Percentiles rank a stretch among this genome's conserved stretches.
phyloP scores from a whole-genome alignment of 1,284 basidiomycete genomes.

The Megacollybia platyphylla region DNA sequence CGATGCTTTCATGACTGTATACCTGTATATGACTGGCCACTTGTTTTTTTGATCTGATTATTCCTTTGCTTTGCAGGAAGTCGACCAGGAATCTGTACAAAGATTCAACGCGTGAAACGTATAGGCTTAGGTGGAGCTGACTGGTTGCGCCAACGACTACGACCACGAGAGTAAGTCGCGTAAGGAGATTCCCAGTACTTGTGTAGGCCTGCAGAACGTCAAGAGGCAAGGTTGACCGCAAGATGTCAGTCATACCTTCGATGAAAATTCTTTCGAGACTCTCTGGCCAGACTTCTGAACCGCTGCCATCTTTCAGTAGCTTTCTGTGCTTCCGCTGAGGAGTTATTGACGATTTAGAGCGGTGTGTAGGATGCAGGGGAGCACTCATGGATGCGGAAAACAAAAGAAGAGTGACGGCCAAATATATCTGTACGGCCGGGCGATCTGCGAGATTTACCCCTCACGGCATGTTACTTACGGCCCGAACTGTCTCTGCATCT shows the following conservation, averaged over 20 bases:
- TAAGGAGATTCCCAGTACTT: slow-evolving; percentile 70
- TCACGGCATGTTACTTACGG: slow-evolving; percentile 3
- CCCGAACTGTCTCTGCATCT: too few species aligned
- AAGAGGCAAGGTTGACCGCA: neutral
- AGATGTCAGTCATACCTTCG: slow-evolving; percentile 31
- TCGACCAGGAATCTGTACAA: slow-evolving; percentile 65
- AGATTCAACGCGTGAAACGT: neutral
- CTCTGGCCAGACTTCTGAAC: slow-evolving; percentile 69
- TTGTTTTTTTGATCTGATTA: slow-evolving; percentile 67
- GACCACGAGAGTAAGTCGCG: slow-evolving; percentile 63
- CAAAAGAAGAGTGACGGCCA: slow-evolving; percentile 3
- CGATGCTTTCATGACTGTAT: too few species aligned
- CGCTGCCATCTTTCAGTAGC: slow-evolving; percentile 68
- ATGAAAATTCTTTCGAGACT: slow-evolving; percentile 62
- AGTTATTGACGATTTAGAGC: slow-evolving; percentile 34
- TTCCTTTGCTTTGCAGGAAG: slow-evolving; percentile 50
- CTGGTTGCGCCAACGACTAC: slow-evolving; percentile 71
- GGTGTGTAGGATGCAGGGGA: slow-evolving; percentile 17
- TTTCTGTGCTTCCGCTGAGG: slow-evolving; percentile 73
- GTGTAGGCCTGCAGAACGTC: slow-evolving; percentile 36
- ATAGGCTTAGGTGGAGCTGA: slow-evolving; percentile 13
- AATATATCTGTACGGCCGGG: slow-evolving; percentile 7
- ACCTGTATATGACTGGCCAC: slow-evolving; percentile 70
- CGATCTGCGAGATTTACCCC: slow-evolving; percentile 10
- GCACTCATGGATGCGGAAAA: slow-evolving; percentile 14